These are phyloP conservation scores for Colletotrichum camelliae DNA, from an alignment of 2,329 filamentous ascomycete genomes.

Conservation along the genomic window DNA sequence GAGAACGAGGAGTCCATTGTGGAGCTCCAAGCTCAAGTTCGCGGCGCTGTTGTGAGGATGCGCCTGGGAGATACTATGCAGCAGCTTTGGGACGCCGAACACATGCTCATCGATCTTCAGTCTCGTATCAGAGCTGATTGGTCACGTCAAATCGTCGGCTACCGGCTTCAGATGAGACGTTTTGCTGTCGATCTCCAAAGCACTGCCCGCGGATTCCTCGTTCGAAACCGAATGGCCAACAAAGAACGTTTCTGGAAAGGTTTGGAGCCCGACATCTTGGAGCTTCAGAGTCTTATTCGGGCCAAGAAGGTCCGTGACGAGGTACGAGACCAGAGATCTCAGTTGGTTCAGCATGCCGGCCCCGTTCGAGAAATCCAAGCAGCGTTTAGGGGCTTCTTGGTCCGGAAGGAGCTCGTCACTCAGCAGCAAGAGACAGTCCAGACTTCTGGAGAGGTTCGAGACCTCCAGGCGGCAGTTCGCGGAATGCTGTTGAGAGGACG, in stretches of 20 bases:
- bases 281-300: slow-evolving; percentile 82
- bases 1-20: slow-evolving; percentile 76
- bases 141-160: slow-evolving; percentile 80
- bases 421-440: slow-evolving; percentile 62
- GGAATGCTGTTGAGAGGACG: slow-evolving; percentile 68
- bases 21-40: slow-evolving; percentile 86
- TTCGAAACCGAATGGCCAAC: slow-evolving; percentile 66
- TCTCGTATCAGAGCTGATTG: slow-evolving; percentile 88
- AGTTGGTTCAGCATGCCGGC: slow-evolving; percentile 66
- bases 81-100: slow-evolving; percentile 84
- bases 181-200: slow-evolving; percentile 86
- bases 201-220: slow-evolving; percentile 75
- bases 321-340: slow-evolving; percentile 59
- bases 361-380: slow-evolving; percentile 71
- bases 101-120: slow-evolving; percentile 80
- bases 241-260: slow-evolving; percentile 73
- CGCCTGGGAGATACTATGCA: slow-evolving; percentile 85
- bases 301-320: slow-evolving; percentile 68
- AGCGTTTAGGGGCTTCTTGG: slow-evolving; percentile 69
- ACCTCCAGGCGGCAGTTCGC: slow-evolving; percentile 70
- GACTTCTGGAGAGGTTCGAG: slow-evolving; percentile 56
- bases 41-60: slow-evolving; percentile 80
- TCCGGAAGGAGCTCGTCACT: slow-evolving; percentile 60
- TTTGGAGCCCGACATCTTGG: slow-evolving; percentile 74
- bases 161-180: slow-evolving; percentile 80